Base-by-base conservation (phyloP, 768 basidiomycete species). In the Amanita brunnescens region DNA sequence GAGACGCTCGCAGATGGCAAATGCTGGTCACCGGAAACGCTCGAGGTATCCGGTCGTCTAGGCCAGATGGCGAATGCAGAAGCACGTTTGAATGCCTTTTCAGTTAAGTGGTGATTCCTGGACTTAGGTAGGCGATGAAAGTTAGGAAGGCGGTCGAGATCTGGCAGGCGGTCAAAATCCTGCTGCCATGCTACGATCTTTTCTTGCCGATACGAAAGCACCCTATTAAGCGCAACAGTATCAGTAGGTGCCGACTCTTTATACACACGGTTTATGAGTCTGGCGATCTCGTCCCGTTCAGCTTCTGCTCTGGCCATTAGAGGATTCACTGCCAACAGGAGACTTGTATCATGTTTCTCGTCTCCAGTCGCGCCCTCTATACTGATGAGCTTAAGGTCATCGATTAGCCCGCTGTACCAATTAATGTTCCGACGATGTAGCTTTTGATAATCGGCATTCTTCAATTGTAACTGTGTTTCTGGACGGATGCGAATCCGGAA, bases 101-200 rank as follows among this genome's bases (percentile, higher is more conserved):
- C 83, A 10, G 67, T 55, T 1, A 66, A 59, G 62, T 75, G 72
- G 55, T 66, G 64, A 59, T 75, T 71, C 58, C 80, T 84, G 50
- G 76, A 83, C 60, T 86, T 89, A 6, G 86, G 85, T 24, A 97
- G 74, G 47, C 82, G 80, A 58, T 91, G 87, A 57, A 95, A 92
- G 61, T 97, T n/a, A n/a, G n/a, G n/a, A n/a, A n/a, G n/a, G n/a
- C n/a, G n/a, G n/a, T n/a, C n/a, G n/a, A n/a, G n/a, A n/a, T n/a
- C n/a, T n/a, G n/a, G n/a, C 24, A 97, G 74, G 47, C 82, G 80
- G 58, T 91, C 87, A 57, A 95, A 92, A 62, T 97, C 92, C 55
- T 80, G 80, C 65, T 99, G 93, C 90, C 94, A 97, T n/a, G 87
- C 89, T 13, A 95, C 91, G 42, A 95, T 91, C 63, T 86, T 87